phyloP scores from a whole-genome alignment of 129 eudicot species.

The Dittrichia graveolens region DNA sequence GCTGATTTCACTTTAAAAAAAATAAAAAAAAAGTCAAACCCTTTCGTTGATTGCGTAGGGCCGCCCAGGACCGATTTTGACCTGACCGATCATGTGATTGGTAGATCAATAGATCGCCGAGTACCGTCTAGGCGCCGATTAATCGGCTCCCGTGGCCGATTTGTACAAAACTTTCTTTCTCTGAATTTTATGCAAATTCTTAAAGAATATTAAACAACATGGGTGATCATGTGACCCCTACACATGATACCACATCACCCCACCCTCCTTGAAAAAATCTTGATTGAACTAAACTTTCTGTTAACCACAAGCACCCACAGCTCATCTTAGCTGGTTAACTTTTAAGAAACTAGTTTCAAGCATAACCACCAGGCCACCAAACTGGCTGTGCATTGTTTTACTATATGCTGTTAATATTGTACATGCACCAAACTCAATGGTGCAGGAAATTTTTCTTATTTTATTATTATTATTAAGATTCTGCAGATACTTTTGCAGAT shows the following conservation, averaged over 20 bases:
- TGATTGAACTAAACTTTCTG: not conserved
- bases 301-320: not conserved
- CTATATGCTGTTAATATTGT: not conserved
- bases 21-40: no score
- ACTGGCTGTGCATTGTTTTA: not conserved
- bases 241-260: not conserved
- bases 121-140: no score
- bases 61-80: no score
- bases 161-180: not conserved
- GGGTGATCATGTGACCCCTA: slow-evolving; percentile 3
- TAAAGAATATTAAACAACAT: not conserved
- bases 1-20: no score
- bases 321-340: no score
- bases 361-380: not conserved
- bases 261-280: slow-evolving; percentile 1
- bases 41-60: no score
- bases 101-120: no score
- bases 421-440: not conserved
- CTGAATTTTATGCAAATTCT: not conserved
- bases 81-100: no score
- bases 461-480: slow-evolving; percentile 10
- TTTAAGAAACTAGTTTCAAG: no score
- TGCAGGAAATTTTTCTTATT: not conserved
- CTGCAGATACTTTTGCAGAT: slow-evolving; percentile 15
- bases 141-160: no score